Evolutionary conservation across 805 yeast genomes (phyloP), one percentile per base, ranked within the genome.

Genomic region (Maudiozyma turicensis): DNA sequence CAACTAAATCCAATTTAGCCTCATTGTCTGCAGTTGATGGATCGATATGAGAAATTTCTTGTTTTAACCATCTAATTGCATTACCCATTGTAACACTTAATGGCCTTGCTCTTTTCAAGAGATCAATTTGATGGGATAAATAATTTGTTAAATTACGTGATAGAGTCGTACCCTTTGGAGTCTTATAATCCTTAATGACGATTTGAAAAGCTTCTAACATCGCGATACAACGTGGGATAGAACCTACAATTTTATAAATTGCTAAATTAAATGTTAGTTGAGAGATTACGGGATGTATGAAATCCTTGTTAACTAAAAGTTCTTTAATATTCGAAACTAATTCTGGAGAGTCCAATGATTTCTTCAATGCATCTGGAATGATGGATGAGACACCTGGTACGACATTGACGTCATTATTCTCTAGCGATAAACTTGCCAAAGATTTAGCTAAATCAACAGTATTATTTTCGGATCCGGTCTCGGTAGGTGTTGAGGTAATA

Each of bases 41-140:
- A 50, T 89, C 82, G 45, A 91, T 79, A 41, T 78, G 75, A 0
- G 96, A 81, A 48, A 93, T 91, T 64, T 86, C 91, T 70, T 91
- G 98, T 62, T 93, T 93, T 54, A 93, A 75, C 96, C 97, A 90
- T 59, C 99, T 80, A 56, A 93, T 93, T 2, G 97, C 91, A 70
- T 90, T 93, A 48, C 99, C 99, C 99, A 93, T 93, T 0, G 96
- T 78, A 2, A 90, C 86, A 49, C 93, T 81, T 45, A 93, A 73
- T 0, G 98, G 97, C 54, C 99, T 79, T 3, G 96, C 90, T 8
- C 87, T 80, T 59, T 87, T 91, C 57, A 93, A 72, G 57, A 85
- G 87, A 64, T 91, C 99, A 55, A 93, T 93, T 68, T 93, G 99
- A 61, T 85, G 87, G 9, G 95, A 82, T 50, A 93, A 73, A 65